These are phyloP conservation scores for Castanopsis chinensis DNA, from an alignment of 306 rosid genomes.

Conservation along the genomic window DNA sequence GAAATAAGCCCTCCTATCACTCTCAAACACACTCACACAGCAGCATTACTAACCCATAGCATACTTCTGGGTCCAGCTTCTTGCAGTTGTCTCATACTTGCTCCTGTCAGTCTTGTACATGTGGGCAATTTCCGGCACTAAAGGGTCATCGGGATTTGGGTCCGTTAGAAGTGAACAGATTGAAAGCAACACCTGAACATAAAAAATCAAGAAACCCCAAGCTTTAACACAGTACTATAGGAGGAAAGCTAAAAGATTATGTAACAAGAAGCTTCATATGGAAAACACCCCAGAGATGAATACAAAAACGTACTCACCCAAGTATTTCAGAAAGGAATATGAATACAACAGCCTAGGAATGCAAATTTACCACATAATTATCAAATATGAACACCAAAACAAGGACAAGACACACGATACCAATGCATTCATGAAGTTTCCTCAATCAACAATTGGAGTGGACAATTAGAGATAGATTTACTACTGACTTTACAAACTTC, in stretches of 20 bases:
- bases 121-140: constrained; percentile 80
- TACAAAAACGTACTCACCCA: too few relatives aligned
- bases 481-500: background rate
- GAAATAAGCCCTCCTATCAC: constrained; percentile 21
- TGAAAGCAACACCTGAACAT: constrained; percentile 57
- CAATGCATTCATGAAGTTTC: too few relatives aligned
- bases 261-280: background rate
- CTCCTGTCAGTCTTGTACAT: constrained; percentile 72
- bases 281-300: background rate
- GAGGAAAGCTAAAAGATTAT: background rate
- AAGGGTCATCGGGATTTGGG: constrained; percentile 71
- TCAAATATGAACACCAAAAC: background rate
- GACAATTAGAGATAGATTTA: background rate
- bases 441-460: too few relatives aligned
- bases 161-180: constrained; percentile 71
- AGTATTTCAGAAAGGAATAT: background rate
- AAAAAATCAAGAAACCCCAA: background rate
- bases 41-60: constrained; percentile 57
- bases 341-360: background rate
- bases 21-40: constrained; percentile 19
- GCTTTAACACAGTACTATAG: background rate
- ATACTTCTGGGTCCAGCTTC: constrained; percentile 87
- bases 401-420: background rate
- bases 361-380: background rate
- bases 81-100: constrained; percentile 75